Percentiles rank a stretch among this genome's conserved stretches.
Evolutionary conservation across 2,329 filamentous ascomycete species (phyloP).

Genomic region (Cladosporium cucumerinum): DNA sequence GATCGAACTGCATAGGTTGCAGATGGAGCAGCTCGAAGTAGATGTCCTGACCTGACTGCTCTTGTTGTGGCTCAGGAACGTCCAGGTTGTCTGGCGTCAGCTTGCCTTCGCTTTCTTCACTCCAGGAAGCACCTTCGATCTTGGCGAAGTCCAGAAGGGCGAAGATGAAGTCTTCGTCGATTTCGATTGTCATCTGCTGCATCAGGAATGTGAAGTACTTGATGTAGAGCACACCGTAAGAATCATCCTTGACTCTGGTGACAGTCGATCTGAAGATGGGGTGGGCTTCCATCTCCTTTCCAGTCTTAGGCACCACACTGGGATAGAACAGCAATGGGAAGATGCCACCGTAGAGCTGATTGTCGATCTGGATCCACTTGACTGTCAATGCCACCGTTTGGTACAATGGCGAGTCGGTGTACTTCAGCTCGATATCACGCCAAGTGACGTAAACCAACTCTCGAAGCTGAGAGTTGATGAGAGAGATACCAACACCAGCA

Average conservation of each 20-base stretch:
- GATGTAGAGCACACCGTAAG: constrained; percentile 95
- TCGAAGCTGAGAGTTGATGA: constrained; percentile 87
- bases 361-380: constrained; percentile 99
- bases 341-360: constrained; percentile 95
- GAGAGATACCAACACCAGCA: constrained; percentile 85
- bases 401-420: constrained; percentile 87
- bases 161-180: constrained; percentile 98
- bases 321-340: constrained; percentile 97
- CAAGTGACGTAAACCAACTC: constrained; percentile 93
- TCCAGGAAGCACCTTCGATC: constrained; percentile 85
- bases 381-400: constrained; percentile 87
- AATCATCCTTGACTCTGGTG: constrained; percentile 95
- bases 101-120: constrained; percentile 75
- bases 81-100: constrained; percentile 87
- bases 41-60: constrained; percentile 84
- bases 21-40: constrained; percentile 98
- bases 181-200: constrained; percentile 96
- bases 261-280: constrained; percentile 90
- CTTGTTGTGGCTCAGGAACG: constrained; percentile 84
- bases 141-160: constrained; percentile 93
- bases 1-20: constrained; percentile 95
- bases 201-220: constrained; percentile 93
- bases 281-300: constrained; percentile 92
- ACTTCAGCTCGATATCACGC: constrained; percentile 84
- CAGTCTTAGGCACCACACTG: constrained; percentile 94